phyloP scores from a whole-genome alignment of 768 basidiomycete genomes.

The Phanerochaete sordida region DNA sequence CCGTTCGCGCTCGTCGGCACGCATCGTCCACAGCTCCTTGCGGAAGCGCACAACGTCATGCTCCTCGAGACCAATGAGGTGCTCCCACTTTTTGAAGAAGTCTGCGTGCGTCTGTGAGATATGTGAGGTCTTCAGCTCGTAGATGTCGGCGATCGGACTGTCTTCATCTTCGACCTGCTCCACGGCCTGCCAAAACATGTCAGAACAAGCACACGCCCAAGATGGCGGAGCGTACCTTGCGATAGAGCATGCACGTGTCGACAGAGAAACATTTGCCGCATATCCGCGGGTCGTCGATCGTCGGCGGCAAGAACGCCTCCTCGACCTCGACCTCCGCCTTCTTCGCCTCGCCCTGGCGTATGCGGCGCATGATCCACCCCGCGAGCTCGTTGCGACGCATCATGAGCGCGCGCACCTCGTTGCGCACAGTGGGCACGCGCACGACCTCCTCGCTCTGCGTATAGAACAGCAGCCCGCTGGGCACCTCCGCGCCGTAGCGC shows the following conservation, averaged over 20 bases:
- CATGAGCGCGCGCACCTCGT: constrained; percentile 86
- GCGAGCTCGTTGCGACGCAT: constrained; percentile 83
- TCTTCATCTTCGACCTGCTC: constrained; percentile 55
- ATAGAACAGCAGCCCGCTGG: constrained; percentile 88
- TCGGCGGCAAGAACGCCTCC: constrained; percentile 76
- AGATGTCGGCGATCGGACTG: constrained; percentile 63
- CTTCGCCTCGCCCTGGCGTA: constrained; percentile 3
- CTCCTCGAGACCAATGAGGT: constrained; percentile 81
- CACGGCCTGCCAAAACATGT: constrained; percentile 47
- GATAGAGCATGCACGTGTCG: constrained; percentile 92
- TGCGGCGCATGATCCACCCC: constrained; percentile 62
- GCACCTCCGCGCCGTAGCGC: constrained; percentile 80
- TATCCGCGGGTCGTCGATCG: constrained; percentile 74
- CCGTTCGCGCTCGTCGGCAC: constrained; percentile 71
- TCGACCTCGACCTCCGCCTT: constrained; percentile 9
- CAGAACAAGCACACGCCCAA: no score
- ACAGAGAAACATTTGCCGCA: constrained; percentile 82
- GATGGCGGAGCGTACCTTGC: constrained; percentile 71
- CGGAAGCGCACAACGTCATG: constrained; percentile 79
- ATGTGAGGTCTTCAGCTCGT: constrained; percentile 77
- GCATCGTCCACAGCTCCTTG: constrained; percentile 93
- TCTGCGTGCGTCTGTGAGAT: constrained; percentile 59
- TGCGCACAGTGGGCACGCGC: constrained; percentile 70
- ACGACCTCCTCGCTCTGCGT: constrained; percentile 89
- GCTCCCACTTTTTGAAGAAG: constrained; percentile 93